phyloP scores from a whole-genome alignment of 495 filamentous ascomycete genomes.

The Penicillium taxi region DNA sequence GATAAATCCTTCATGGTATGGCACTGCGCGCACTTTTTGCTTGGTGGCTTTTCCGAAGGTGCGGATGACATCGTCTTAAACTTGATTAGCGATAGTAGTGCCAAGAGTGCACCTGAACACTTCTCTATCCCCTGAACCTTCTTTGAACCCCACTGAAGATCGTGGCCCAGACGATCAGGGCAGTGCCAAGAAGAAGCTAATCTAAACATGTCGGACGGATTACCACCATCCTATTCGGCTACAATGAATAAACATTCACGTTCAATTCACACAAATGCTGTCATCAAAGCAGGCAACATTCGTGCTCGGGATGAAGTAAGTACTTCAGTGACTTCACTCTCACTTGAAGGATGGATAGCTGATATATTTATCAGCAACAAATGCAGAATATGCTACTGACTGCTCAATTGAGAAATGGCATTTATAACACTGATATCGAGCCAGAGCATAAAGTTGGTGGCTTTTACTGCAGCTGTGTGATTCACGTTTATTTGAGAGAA shows the following conservation, averaged over 20 bases:
- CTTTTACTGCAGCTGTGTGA: slow-evolving; percentile 22
- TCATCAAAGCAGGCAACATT: slow-evolving; percentile 29
- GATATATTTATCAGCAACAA: slow-evolving; percentile 19
- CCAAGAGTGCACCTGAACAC: too few species aligned
- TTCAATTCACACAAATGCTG: slow-evolving; percentile 21
- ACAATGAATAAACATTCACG: neutral
- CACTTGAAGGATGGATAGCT: neutral
- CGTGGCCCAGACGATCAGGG: neutral
- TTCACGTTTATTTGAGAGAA: slow-evolving; percentile 24
- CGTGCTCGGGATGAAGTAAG: slow-evolving; percentile 29
- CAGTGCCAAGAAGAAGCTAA: neutral
- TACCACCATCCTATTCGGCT: neutral
- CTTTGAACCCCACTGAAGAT: neutral
- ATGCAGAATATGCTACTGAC: slow-evolving; percentile 34
- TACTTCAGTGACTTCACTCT: neutral
- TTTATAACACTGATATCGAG: slow-evolving; percentile 43
- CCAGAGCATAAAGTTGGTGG: slow-evolving; percentile 39
- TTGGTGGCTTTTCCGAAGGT: too few species aligned
- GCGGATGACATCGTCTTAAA: too few species aligned
- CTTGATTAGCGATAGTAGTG: too few species aligned
- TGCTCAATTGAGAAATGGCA: slow-evolving; percentile 24
- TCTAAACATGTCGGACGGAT: neutral
- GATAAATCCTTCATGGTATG: too few species aligned
- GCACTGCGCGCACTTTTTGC: too few species aligned
- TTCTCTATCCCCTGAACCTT: too few species aligned